Base-by-base conservation (phyloP, 495 filamentous ascomycete genomes). In the Xylaria palmicola region DNA sequence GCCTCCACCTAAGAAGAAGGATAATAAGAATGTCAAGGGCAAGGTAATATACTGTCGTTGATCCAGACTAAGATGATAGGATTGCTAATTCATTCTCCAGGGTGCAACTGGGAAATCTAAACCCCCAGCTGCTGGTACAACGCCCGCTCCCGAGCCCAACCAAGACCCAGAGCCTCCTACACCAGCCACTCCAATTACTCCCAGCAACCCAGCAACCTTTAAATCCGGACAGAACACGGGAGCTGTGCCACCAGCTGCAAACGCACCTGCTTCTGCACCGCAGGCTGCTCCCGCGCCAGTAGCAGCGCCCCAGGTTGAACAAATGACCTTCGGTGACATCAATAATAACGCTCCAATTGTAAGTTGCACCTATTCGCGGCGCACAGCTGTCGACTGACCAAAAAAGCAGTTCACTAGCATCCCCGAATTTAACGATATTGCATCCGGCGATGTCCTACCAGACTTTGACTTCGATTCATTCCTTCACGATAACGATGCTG, bases 401-500 rank as follows among this genome's bases (percentile, higher is more conserved):
- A 15, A 8, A 39, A 30, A n/a, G n/a, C 22, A 61, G 59, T 78
- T 79, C 29, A 47, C 36, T 48, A 52, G 4, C 26, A 22, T 59
- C 43, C 79, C 90, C 69, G 86, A 88, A 56, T 90, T 91, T 68
- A 80, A 5, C 73, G 89, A 66, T 80, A 84, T 55, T 84, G 81
- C 29, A 76, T 77, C 45, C 83, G 93, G 71, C 15, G 49, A 61
- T 61, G 88, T 95, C n/a, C 78, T 98, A 49, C 88, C 91, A 68
- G 89, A 90, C 66, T 98, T 98, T 65, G 93, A 98, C 73, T 98
- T 98, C 72, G 93, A 98, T 74, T 91, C 90, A 0, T 98, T 97
- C 83, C 78, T 98, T n/a, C 78, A 84, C 29, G 79, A 83, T 59
- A 70, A 66, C 50, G 72, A 70, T 29, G 72, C 60, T n/a, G 80